Evolutionary conservation across 208 protist species (phyloP).

Genomic region (Trypanosomatidae sp.): DNA sequence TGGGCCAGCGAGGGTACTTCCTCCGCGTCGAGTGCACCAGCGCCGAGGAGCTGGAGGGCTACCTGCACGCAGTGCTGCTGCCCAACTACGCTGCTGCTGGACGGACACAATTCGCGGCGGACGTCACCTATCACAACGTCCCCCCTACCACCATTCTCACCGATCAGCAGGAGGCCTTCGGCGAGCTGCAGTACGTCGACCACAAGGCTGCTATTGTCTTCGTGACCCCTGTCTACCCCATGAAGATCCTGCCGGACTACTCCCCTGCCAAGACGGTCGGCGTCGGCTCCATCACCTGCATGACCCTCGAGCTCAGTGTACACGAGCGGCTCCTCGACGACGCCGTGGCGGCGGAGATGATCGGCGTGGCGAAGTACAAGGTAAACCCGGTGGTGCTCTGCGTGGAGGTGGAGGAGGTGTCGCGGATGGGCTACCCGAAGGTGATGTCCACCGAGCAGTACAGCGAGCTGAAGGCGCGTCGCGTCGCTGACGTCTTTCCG

Average conservation of each 20-base stretch:
- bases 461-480: conserved; percentile 79
- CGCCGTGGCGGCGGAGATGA: conserved; percentile 69
- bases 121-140: conserved; percentile 68
- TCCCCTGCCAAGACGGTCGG: conserved; percentile 88
- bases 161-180: conserved; percentile 77
- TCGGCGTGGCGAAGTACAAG: conserved; percentile 78
- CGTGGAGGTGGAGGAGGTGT: conserved; percentile 86
- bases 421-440: conserved; percentile 81
- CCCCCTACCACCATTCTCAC: conserved; percentile 40
- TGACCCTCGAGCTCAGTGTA: conserved; percentile 85
- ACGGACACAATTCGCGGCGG: conserved; percentile 66
- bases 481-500: conserved; percentile 74
- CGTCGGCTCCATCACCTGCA: conserved; percentile 86
- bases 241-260: conserved; percentile 82
- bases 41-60: conserved; percentile 73
- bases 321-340: conserved; percentile 83
- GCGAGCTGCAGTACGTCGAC: conserved; percentile 84
- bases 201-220: conserved; percentile 80
- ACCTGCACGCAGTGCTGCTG: conserved; percentile 64
- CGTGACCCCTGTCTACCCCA: conserved; percentile 77
- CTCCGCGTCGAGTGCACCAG: conserved; percentile 61
- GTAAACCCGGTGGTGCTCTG: conserved; percentile 73
- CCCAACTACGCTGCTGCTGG: conserved; percentile 47
- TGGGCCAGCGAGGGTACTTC: conserved; percentile 77
- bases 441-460: conserved; percentile 90